Evolutionary conservation across 1,284 basidiomycete species (phyloP), one percentile per base, ranked within the genome.

Genomic region (Rhizopogon hawkerae): DNA sequence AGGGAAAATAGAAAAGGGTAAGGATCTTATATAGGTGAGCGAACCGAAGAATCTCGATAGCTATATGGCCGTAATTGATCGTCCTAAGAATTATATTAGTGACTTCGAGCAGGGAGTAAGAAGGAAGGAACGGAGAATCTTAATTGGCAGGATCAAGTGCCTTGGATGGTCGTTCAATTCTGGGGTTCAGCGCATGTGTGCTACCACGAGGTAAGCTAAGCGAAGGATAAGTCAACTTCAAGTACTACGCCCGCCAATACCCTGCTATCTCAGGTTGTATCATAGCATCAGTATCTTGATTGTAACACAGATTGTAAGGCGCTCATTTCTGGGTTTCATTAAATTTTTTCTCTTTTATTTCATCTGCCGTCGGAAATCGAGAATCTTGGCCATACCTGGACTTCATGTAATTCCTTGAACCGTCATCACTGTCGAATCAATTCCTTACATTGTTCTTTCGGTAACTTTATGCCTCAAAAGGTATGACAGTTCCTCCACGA

Each of bases 341-440:
- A 58, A 56, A 48, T 9, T 47, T 60, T 21, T 59, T 62, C 58
- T 57, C 43, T 60, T 41, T 62, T 31, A 31, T 31, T 31, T 59
- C 51, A 62, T 59, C 61, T 60, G 58, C 59, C 60, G 59, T 57
- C 41, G 51, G 46, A 51, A 52, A 61, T 61, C 59, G 29, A 31
- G 29, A 31, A 31, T 31, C 29, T 31, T 31, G 29, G 29, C 29
- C 29, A 31, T 31, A 31, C 29, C 10, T 11, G 29, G 29, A 26
- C 29, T 34, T 37, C 42, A 51, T 59, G 48, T 60, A 55, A 61
- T 59, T 48, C 54, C 60, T 31, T 31, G 52, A 57, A 39, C 46
- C 56, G 48, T 52, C 58, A 63, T 61, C 59, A 60, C 24, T 60
- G 60, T 60, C 58, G 49, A 58, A 56, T 35, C 61, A 59, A 57